These are phyloP conservation scores for Bruguiera hainesii DNA, from an alignment of 441 rosid species.

Conservation along the genomic window DNA sequence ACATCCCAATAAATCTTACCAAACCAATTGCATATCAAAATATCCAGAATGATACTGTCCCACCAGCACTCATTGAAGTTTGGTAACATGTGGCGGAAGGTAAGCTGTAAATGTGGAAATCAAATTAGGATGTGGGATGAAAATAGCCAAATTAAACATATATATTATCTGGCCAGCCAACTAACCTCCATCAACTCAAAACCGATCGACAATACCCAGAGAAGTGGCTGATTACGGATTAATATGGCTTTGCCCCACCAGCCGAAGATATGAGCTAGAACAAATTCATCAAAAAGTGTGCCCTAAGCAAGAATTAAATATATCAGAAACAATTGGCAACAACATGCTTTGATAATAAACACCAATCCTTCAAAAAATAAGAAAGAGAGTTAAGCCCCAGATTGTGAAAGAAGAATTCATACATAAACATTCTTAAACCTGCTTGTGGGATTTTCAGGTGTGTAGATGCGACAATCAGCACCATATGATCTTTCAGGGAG, in stretches of 20 bases:
- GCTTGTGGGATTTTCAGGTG: constrained; percentile 84
- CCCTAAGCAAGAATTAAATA: constrained; percentile 45
- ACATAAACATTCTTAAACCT: constrained; percentile 99
- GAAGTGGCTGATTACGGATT: constrained; percentile 94
- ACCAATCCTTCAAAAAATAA: neutral
- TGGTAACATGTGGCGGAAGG: constrained; percentile 99
- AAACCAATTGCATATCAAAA: constrained; percentile 97
- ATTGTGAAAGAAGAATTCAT: constrained; percentile 66
- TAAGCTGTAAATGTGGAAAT: constrained; percentile 55
- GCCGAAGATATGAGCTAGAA: constrained; percentile 96
- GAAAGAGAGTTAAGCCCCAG: neutral
- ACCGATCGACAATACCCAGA: constrained; percentile 97
- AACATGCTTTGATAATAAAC: constrained; percentile 1
- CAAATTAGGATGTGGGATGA: constrained; percentile 15
- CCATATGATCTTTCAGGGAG: constrained; percentile 99
- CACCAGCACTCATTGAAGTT: constrained; percentile 99
- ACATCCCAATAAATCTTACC: constrained; percentile 52
- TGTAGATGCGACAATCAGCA: constrained; percentile 87
- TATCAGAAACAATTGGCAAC: constrained; percentile 24
- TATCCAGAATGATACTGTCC: constrained; percentile 98
- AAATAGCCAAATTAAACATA: neutral
- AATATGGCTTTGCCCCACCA: constrained; percentile 99
- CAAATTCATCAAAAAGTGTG: constrained; percentile 93
- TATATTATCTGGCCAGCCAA: constrained; percentile 12
- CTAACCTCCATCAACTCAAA: constrained; percentile 98